These are phyloP conservation scores for Cucurbita pepo DNA, from an alignment of 306 rosid species.

Conservation along the genomic window DNA sequence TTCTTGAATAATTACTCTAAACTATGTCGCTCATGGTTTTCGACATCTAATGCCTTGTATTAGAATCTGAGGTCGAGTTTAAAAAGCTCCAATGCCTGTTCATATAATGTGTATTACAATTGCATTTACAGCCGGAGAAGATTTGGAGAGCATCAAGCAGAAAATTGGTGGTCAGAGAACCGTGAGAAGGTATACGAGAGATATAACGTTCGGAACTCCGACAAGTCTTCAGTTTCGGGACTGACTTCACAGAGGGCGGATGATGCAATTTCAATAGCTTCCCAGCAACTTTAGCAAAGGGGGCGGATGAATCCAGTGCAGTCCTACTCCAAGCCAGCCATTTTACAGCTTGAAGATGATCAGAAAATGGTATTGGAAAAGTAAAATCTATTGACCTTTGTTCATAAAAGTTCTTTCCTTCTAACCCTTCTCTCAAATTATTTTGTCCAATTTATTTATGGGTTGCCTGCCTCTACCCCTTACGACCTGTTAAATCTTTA, in stretches of 20 bases:
- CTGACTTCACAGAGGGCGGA: slow-evolving; percentile 7
- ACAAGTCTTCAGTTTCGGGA: slow-evolving; percentile 46
- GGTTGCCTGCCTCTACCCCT: slow-evolving; percentile 25
- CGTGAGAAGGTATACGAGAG: slow-evolving; percentile 71
- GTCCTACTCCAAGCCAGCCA: slow-evolving; percentile 31
- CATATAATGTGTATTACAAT: slow-evolving; percentile 1
- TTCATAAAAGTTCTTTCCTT: slow-evolving; percentile 3
- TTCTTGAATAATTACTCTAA: neutral
- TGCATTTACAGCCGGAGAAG: slow-evolving; percentile 72
- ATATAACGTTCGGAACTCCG: slow-evolving; percentile 61
- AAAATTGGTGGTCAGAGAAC: slow-evolving; percentile 94
- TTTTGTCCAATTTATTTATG: slow-evolving; percentile 34
- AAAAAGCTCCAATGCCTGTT: neutral
- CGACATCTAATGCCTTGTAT: neutral
- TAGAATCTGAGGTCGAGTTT: neutral
- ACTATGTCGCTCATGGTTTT: neutral
- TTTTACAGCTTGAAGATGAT: neutral
- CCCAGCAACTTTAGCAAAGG: slow-evolving; percentile 34
- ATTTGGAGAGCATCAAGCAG: slow-evolving; percentile 98
- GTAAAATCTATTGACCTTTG: slow-evolving; percentile 8
- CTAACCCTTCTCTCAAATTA: slow-evolving; percentile 12
- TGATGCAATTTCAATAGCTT: slow-evolving; percentile 1
- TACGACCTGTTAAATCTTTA: slow-evolving; percentile 38
- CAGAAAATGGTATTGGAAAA: slow-evolving; percentile 18
- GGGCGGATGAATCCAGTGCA: slow-evolving; percentile 1